phyloP scores from a whole-genome alignment of 2,329 filamentous ascomycete genomes.

The Pestalotiopsis sp. region DNA sequence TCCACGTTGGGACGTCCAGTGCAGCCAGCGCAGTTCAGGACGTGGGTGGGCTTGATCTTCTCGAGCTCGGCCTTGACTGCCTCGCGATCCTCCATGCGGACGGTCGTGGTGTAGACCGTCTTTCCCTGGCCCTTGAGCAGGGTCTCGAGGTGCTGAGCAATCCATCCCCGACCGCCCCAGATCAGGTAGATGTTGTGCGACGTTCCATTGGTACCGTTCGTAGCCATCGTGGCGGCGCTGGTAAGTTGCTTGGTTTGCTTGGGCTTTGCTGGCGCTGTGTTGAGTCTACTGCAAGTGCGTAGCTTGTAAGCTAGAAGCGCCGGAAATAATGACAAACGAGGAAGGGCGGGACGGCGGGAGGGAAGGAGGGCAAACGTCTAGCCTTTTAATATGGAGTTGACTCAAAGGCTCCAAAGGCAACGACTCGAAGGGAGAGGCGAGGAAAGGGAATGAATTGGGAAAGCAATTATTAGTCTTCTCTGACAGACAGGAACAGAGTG shows the following conservation, averaged over 20 bases:
- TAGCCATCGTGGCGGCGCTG: neutral
- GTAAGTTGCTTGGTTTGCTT: neutral
- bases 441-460: neutral
- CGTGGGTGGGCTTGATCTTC: conserved; percentile 64
- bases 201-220: conserved; percentile 25
- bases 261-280: neutral
- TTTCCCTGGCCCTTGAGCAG: conserved; percentile 63
- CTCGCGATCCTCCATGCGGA: conserved; percentile 67
- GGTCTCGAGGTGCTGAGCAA: conserved; percentile 62
- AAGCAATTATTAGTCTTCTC: neutral
- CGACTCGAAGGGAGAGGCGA: neutral
- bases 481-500: neutral
- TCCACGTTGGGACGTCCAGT: conserved; percentile 71
- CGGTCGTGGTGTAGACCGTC: conserved; percentile 60
- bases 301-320: neutral
- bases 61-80: conserved; percentile 59
- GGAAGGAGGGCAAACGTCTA: neutral
- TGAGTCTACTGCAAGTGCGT: neutral
- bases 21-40: conserved; percentile 67
- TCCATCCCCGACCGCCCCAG: conserved; percentile 67
- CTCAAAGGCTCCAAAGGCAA: neutral
- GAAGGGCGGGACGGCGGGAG: neutral
- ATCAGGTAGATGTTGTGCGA: conserved; percentile 54
- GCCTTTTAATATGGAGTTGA: neutral
- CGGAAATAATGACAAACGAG: neutral